Evolutionary conservation across 345 rosid genomes (phyloP).

Genomic region (Eucalyptus cloeziana): DNA sequence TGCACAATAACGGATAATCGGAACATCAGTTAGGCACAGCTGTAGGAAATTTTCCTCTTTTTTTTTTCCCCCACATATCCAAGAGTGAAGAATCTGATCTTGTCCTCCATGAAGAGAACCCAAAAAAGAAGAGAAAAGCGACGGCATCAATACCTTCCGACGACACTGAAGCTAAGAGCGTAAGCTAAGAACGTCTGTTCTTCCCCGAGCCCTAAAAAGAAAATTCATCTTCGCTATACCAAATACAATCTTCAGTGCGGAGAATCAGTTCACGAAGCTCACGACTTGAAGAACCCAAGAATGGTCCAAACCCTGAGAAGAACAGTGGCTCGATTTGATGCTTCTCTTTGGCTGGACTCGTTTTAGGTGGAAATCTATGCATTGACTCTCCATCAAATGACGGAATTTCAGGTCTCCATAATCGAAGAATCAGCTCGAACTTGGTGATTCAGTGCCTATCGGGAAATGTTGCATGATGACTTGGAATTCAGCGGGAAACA

Average conservation of each 20-base stretch:
- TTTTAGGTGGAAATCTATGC: background rate
- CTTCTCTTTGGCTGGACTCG: background rate
- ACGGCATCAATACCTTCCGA: background rate
- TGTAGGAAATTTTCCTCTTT: background rate
- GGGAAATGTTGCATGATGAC: background rate
- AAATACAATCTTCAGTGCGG: background rate
- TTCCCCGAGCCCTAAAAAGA: background rate
- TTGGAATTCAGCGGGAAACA: background rate
- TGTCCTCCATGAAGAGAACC: background rate
- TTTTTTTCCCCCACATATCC: background rate
- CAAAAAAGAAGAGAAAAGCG: background rate
- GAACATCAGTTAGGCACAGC: background rate
- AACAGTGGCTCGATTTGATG: background rate
- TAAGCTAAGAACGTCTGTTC: background rate
- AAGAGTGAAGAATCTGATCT: background rate
- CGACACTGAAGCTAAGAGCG: background rate
- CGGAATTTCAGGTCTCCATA: background rate
- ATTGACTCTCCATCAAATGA: background rate
- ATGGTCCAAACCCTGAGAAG: background rate
- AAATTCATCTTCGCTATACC: background rate
- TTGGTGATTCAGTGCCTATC: background rate
- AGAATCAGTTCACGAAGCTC: background rate
- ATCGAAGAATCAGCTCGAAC: background rate
- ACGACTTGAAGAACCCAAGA: background rate
- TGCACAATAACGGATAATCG: background rate